Evolutionary conservation across 169 alveolate species (phyloP).

Genomic region (Eimeria acervulina): DNA sequence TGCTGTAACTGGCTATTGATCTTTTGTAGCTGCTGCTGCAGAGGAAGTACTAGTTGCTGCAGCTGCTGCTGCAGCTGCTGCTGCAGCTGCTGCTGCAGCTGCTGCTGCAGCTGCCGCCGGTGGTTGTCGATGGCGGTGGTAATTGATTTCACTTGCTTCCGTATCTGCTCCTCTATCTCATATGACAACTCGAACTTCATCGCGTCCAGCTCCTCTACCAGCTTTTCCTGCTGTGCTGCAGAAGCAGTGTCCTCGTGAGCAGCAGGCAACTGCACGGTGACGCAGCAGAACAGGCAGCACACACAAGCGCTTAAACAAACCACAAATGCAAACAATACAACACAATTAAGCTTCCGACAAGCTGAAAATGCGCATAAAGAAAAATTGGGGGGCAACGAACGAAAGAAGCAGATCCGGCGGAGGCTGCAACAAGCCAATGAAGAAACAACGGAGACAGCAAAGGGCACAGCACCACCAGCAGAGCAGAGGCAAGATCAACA

Average conservation of each 20-base stretch:
- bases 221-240: too few relatives aligned
- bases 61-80: constrained; percentile 24
- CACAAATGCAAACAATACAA: neutral
- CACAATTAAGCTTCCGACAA: neutral
- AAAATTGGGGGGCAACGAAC: neutral
- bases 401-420: neutral
- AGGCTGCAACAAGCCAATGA: neutral
- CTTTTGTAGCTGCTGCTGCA: neutral
- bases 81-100: too few relatives aligned
- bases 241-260: neutral
- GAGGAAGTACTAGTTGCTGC: neutral
- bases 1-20: neutral
- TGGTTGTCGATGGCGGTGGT: neutral
- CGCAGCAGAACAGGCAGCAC: too few relatives aligned
- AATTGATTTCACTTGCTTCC: neutral
- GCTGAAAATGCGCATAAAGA: neutral
- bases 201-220: constrained; percentile 23
- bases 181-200: neutral
- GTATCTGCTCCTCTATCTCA: constrained; percentile 26
- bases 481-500: too few relatives aligned
- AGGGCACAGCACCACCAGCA: constrained; percentile 21
- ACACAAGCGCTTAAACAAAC: neutral
- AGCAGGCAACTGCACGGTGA: constrained; percentile 20
- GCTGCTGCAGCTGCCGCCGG: too few relatives aligned
- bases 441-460: neutral